These are phyloP conservation scores for Aspergillus fumigatiaffinis DNA, from an alignment of 2,329 filamentous ascomycete species.

Conservation along the genomic window DNA sequence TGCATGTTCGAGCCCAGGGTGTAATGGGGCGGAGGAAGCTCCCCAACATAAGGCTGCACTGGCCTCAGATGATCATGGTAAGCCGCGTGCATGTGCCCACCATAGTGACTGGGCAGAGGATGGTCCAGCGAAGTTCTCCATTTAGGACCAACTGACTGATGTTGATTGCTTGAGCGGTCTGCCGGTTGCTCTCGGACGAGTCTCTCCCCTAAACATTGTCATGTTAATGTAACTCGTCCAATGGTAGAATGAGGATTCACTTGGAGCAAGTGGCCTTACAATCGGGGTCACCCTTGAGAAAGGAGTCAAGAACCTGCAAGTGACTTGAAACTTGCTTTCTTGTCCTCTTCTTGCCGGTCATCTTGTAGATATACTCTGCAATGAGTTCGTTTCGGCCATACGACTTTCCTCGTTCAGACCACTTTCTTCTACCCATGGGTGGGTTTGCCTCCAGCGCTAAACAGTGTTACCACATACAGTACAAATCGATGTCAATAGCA, in stretches of 20 bases:
- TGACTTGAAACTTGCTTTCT: slow-evolving; percentile 64
- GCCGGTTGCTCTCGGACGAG: slow-evolving; percentile 35
- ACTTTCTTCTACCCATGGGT: slow-evolving; percentile 57
- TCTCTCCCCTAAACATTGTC: slow-evolving; percentile 30
- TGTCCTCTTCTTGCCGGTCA: slow-evolving; percentile 50
- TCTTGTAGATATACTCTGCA: slow-evolving; percentile 53
- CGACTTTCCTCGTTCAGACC: slow-evolving; percentile 48
- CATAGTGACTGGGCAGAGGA: slow-evolving; percentile 28
- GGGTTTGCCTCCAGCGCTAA: slow-evolving; percentile 51
- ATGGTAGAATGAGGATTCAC: neutral
- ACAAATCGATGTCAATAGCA: neutral
- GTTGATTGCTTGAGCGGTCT: slow-evolving; percentile 31
- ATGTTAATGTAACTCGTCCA: neutral
- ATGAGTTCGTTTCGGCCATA: slow-evolving; percentile 61
- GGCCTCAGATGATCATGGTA: slow-evolving; percentile 31
- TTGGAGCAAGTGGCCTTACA: slow-evolving; percentile 39
- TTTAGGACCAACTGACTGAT: slow-evolving; percentile 28
- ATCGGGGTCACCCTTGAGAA: slow-evolving; percentile 50
- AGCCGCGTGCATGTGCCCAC: slow-evolving; percentile 19
- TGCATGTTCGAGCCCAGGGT: slow-evolving; percentile 32
- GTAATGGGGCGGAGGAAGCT: slow-evolving; percentile 33
- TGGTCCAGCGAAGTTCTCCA: slow-evolving; percentile 33
- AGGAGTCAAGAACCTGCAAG: slow-evolving; percentile 58
- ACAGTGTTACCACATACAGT: slow-evolving; percentile 11
- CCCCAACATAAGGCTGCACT: slow-evolving; percentile 30